phyloP scores from a whole-genome alignment of 768 basidiomycete genomes.

The Suillus clintonianus region DNA sequence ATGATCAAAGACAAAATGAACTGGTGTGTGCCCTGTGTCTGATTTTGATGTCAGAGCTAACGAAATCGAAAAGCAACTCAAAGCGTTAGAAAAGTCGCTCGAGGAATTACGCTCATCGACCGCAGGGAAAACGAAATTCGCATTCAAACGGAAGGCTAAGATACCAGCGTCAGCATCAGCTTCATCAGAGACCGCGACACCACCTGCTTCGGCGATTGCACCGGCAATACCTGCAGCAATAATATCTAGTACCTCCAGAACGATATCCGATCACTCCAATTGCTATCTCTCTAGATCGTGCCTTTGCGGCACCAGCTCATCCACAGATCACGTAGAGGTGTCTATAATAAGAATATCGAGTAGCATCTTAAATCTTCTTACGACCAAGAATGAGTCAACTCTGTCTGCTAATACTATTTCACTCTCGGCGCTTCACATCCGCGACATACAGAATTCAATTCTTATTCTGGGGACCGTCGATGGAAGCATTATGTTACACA shows the following conservation, averaged over 20 bases:
- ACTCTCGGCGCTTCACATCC: slow-evolving; percentile 58
- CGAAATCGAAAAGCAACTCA: slow-evolving; percentile 58
- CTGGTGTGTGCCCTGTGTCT: slow-evolving; percentile 44
- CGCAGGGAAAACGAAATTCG: slow-evolving; percentile 60
- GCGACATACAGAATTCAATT: slow-evolving; percentile 43
- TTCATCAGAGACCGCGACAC: slow-evolving; percentile 7
- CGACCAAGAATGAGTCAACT: slow-evolving; percentile 12
- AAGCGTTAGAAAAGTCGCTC: slow-evolving; percentile 55
- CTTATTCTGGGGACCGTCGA: slow-evolving; percentile 64
- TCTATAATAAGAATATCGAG: slow-evolving; percentile 64
- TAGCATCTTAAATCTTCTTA: slow-evolving; percentile 73
- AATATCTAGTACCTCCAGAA: slow-evolving; percentile 31
- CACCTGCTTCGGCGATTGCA: not conserved
- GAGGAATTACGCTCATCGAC: slow-evolving; percentile 50
- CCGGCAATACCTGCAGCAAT: not conserved
- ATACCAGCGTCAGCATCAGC: slow-evolving; percentile 14
- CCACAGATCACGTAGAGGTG: slow-evolving; percentile 48
- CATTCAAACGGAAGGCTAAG: slow-evolving; percentile 57
- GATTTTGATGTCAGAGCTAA: slow-evolving; percentile 2
- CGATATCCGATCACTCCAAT: slow-evolving; percentile 46
- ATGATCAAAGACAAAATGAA: slow-evolving; percentile 76
- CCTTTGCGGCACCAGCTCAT: slow-evolving; percentile 37
- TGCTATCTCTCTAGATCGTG: slow-evolving; percentile 44
- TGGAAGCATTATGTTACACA: slow-evolving; percentile 75
- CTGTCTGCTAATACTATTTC: slow-evolving; percentile 20